Percentiles rank a stretch among this genome's conserved stretches.
Conservation (phyloP, 495 filamentous ascomycete species). For the Beverwykella pulmonaria region DNA sequence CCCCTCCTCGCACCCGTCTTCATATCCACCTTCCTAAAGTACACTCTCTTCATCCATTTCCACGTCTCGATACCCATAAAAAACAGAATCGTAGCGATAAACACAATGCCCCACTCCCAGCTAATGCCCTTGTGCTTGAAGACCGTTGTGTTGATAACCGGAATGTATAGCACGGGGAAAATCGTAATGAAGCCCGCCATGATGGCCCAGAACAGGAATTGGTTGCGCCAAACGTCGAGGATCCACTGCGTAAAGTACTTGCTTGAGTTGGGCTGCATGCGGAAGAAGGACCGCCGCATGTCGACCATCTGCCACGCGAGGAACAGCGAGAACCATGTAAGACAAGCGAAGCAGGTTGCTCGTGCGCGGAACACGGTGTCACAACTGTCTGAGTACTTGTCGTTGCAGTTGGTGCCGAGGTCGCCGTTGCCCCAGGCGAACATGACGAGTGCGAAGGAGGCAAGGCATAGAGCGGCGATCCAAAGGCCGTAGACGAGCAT, state of each 20-base stretch:
- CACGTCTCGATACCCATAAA: slow-evolving; percentile 66
- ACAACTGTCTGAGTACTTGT: slow-evolving; percentile 57
- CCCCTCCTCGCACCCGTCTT: slow-evolving; percentile 12
- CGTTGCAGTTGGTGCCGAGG: slow-evolving; percentile 69
- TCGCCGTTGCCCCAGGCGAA: slow-evolving; percentile 65
- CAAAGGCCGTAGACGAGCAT: slow-evolving; percentile 73
- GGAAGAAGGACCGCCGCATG: slow-evolving; percentile 42
- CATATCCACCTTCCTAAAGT: slow-evolving; percentile 31
- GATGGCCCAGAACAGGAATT: slow-evolving; percentile 75
- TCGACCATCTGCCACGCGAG: slow-evolving; percentile 54
- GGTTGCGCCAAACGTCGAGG: slow-evolving; percentile 67
- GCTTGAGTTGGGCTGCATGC: slow-evolving; percentile 61
- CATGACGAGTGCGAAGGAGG: slow-evolving; percentile 69
- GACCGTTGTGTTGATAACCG: slow-evolving; percentile 65
- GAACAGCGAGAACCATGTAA: slow-evolving; percentile 74
- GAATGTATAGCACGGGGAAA: slow-evolving; percentile 76
- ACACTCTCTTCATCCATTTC: slow-evolving; percentile 64
- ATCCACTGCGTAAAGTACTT: slow-evolving; percentile 52
- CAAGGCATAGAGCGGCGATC: slow-evolving; percentile 68
- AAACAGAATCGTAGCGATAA: slow-evolving; percentile 61
- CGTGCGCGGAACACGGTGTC: slow-evolving; percentile 72
- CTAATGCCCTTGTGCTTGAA: slow-evolving; percentile 75
- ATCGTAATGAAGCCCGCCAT: slow-evolving; percentile 66
- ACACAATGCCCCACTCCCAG: slow-evolving; percentile 73
- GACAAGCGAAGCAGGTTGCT: slow-evolving; percentile 73